Base-by-base conservation (phyloP, 1,284 basidiomycete genomes). In the Gastroboletus turbinatus region DNA sequence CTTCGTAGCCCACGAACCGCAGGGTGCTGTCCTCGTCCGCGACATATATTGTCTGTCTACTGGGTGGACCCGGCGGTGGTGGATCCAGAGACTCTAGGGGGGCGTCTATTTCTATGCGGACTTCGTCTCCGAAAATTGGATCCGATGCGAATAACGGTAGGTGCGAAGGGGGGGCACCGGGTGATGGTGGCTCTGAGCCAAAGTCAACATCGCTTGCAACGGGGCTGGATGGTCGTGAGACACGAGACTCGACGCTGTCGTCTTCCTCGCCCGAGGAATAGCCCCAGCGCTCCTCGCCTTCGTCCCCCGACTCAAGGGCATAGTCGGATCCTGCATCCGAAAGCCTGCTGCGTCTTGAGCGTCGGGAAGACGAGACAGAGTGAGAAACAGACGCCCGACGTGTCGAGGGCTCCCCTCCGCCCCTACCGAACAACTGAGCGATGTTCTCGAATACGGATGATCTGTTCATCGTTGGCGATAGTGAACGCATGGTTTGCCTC, bases 1-100 rank as follows among this genome's bases (percentile, higher is more conserved):
- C 82, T 64, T 90, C 87, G 67, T 94, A 96, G n/a, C 95, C 95
- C 17, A 94, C 83, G 67, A 99, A 90, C 8, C 94, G 87, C 53
- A 99, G 82, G 16, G 88, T 88, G 42, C 84, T 83, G 67, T 99
- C 97, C 72, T 99, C 97, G 65, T 99, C 97, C 4, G 87, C 78
- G 27, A 99, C 81, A 66, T 95, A 86, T 38, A 99, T 81, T 3
- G 86, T 90, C 73, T 99, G 97, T 56, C 93, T 78, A 67, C 86
- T 92, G 5, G 90, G 90, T 23, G 86, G 85, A 7, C 90, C 90
- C 9, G 81, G 79, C 10, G 88, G 88, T 9, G 89, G 88, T 17
- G 85, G 80, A 21, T 83, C 81, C 44, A 84, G 69, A 8, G 79
- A 67, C 4, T 85, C 82, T 17, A 87, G 79, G 25, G 82, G 78